Percentiles rank a stretch among this genome's conserved stretches.
These are phyloP conservation scores for Cryptosporidium muris DNA, from an alignment of 169 alveolate genomes.

Conservation along the genomic window DNA sequence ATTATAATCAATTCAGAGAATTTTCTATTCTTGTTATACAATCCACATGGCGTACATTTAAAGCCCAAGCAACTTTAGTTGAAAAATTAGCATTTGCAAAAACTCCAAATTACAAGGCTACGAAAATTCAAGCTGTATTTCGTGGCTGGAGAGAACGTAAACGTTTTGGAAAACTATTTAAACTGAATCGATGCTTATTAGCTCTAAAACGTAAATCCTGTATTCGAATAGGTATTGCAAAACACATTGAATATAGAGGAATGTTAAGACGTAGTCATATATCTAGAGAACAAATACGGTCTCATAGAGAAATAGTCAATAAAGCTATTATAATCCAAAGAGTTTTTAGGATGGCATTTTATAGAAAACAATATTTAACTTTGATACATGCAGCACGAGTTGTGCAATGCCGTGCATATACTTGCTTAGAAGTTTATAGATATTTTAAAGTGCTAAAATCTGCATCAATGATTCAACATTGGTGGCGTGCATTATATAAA, in stretches of 20 bases:
- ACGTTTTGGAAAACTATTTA: slow-evolving; percentile 38
- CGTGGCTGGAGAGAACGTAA: slow-evolving; percentile 63
- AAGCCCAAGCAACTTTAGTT: slow-evolving; percentile 55
- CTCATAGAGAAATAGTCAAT: slow-evolving; percentile 67
- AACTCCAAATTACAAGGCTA: slow-evolving; percentile 63
- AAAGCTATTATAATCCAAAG: slow-evolving; percentile 64
- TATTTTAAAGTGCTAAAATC: slow-evolving; percentile 53
- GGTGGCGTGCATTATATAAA: slow-evolving; percentile 50
- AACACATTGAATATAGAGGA: slow-evolving; percentile 68
- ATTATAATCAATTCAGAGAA: slow-evolving; percentile 62
- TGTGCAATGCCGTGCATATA: slow-evolving; percentile 68
- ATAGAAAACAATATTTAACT: slow-evolving; percentile 45
- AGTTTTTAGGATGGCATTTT: slow-evolving; percentile 65
- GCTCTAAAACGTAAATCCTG: slow-evolving; percentile 40
- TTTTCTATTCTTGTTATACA: slow-evolving; percentile 60
- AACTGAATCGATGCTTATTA: slow-evolving; percentile 52
- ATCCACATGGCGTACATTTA: slow-evolving; percentile 69
- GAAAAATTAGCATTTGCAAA: slow-evolving; percentile 70
- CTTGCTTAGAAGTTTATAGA: slow-evolving; percentile 64
- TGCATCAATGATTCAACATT: slow-evolving; percentile 52
- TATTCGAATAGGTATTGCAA: slow-evolving; percentile 55
- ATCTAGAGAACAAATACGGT: slow-evolving; percentile 64
- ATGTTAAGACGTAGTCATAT: slow-evolving; percentile 67
- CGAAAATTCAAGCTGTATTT: slow-evolving; percentile 62
- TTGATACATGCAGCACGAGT: slow-evolving; percentile 46